phyloP scores from a whole-genome alignment of 2,329 filamentous ascomycete species.

The Scopulariopsis brevicaulis region DNA sequence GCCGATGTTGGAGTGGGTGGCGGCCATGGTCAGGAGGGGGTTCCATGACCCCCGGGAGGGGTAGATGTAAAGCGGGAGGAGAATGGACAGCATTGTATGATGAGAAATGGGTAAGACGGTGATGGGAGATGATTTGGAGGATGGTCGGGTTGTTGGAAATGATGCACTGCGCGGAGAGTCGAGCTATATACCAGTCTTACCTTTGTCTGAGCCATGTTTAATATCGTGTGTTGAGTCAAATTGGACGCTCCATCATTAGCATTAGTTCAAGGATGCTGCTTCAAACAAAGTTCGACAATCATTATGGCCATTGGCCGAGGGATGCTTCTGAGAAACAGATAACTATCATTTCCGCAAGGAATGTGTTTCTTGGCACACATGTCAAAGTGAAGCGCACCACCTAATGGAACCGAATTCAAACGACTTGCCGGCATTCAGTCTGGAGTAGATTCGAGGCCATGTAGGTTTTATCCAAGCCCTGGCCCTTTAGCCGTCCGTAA shows the following conservation, averaged over 20 bases:
- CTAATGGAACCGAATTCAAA: not conserved
- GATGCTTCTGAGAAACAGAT: no score
- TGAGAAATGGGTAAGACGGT: not conserved
- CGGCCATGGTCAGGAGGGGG: conserved; percentile 13
- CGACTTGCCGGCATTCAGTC: not conserved
- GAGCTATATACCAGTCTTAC: no score
- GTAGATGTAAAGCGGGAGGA: conserved; percentile 23
- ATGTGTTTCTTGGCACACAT: not conserved
- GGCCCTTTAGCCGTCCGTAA: not conserved
- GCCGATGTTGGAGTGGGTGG: conserved; percentile 11
- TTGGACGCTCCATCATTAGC: no score
- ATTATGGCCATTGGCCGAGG: no score
- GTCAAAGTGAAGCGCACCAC: not conserved
- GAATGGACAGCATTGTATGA: conserved; percentile 9
- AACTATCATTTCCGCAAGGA: not conserved
- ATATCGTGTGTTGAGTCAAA: no score
- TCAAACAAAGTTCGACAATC: no score
- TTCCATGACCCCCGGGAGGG: conserved; percentile 15
- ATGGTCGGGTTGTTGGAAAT: no score
- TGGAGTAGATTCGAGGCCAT: not conserved
- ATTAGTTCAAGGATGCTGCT: no score
- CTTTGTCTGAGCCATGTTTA: no score
- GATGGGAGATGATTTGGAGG: not conserved
- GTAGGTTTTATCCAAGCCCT: not conserved
- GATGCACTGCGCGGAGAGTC: not conserved